phyloP scores from a whole-genome alignment of 495 filamentous ascomycete species.

The Clavariopsis aquatica region DNA sequence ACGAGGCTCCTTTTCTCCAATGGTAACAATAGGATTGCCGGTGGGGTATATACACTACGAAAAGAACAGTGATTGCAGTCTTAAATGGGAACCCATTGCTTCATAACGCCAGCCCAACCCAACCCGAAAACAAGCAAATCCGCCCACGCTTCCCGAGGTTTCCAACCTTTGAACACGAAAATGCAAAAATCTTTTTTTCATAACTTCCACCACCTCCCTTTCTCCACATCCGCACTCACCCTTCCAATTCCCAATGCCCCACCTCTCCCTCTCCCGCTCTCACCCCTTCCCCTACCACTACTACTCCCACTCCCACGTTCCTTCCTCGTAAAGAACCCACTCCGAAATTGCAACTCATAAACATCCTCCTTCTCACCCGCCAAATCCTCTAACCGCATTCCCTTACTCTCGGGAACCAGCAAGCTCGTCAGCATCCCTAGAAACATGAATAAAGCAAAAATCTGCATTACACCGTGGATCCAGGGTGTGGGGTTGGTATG shows the following conservation, averaged over 20 bases:
- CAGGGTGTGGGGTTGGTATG: slow-evolving; percentile 31
- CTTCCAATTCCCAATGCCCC: neutral
- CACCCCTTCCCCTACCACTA: neutral
- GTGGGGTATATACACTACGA: no score
- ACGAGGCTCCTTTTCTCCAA: no score
- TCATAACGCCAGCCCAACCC: neutral
- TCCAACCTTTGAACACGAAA: no score
- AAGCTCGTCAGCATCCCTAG: slow-evolving; percentile 30
- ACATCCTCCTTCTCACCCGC: slow-evolving; percentile 29
- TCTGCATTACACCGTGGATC: slow-evolving; percentile 39
- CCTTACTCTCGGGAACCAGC: slow-evolving; percentile 32
- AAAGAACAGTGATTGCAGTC: no score
- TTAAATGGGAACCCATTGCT: no score
- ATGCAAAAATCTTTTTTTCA: neutral
- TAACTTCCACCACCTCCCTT: neutral
- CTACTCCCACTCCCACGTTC: neutral
- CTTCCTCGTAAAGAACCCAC: slow-evolving; percentile 21
- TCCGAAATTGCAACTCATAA: slow-evolving; percentile 35
- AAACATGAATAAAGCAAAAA: slow-evolving; percentile 38
- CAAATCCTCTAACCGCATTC: slow-evolving; percentile 25
- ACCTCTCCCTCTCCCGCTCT: neutral
- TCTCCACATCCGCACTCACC: neutral
- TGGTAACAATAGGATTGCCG: no score
- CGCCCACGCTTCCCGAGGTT: no score
- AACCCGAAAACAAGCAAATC: no score